These are phyloP conservation scores for Withania somnifera DNA, from an alignment of 305 asterid species.

Conservation along the genomic window DNA sequence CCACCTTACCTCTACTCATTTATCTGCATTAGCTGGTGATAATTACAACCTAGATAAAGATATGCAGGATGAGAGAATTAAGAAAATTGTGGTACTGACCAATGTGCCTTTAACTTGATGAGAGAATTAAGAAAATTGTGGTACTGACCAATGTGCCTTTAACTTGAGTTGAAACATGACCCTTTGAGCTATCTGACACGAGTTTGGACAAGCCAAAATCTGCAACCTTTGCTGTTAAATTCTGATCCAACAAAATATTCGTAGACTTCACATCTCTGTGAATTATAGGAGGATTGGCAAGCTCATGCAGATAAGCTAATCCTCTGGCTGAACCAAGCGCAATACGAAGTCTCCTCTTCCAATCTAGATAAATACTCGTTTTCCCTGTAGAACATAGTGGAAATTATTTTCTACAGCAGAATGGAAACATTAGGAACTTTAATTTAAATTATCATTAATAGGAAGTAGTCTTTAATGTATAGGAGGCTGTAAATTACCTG, in stretches of 20 bases:
- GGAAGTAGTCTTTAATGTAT: background rate
- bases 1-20: too few relatives aligned
- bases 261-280: conserved; percentile 86
- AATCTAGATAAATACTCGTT: conserved; percentile 62
- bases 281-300: conserved; percentile 84
- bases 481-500: conserved; percentile 30
- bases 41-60: too few relatives aligned
- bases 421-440: background rate
- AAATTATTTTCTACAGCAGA: background rate
- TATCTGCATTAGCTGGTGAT: too few relatives aligned
- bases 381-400: conserved; percentile 34
- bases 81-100: too few relatives aligned
- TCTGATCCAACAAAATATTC: conserved; percentile 70
- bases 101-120: too few relatives aligned
- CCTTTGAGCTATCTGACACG: conserved; percentile 69
- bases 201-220: conserved; percentile 93
- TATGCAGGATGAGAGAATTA: too few relatives aligned
- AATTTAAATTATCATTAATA: background rate
- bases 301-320: conserved; percentile 80
- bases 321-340: conserved; percentile 98
- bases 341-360: conserved; percentile 72
- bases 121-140: background rate
- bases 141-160: conserved; percentile 81
- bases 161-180: conserved; percentile 91
- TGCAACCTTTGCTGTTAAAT: conserved; percentile 85